Conservation (phyloP, 495 filamentous ascomycete species). For the Aspergillus indologenus region DNA sequence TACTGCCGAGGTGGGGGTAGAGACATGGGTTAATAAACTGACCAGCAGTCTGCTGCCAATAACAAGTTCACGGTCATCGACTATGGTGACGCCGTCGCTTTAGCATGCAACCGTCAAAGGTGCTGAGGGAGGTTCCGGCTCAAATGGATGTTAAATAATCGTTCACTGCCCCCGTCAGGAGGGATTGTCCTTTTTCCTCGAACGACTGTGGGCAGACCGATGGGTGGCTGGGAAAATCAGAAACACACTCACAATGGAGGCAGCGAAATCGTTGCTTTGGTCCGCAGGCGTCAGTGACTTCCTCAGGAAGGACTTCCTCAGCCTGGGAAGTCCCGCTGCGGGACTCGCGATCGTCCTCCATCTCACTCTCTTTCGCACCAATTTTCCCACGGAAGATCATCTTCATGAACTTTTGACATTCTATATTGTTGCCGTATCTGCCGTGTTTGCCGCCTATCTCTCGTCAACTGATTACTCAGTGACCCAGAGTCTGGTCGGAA, state of each 20-base stretch:
- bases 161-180: no score
- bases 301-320: background rate
- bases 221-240: background rate
- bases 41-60: no score
- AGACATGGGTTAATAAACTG: no score
- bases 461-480: background rate
- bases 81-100: no score
- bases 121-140: no score
- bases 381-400: constrained; percentile 1
- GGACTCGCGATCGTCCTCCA: background rate
- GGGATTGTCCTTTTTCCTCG: no score
- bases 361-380: constrained; percentile 2
- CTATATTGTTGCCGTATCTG: background rate
- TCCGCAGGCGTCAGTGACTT: background rate
- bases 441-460: background rate
- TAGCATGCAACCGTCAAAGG: no score
- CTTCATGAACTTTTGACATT: background rate
- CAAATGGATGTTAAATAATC: no score
- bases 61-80: no score
- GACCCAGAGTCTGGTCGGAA: background rate
- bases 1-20: no score
- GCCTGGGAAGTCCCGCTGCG: background rate
- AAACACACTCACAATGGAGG: background rate
- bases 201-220: no score
- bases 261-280: background rate